phyloP scores from a whole-genome alignment of 106 monocot species.

The Phalaenopsis equestris region DNA sequence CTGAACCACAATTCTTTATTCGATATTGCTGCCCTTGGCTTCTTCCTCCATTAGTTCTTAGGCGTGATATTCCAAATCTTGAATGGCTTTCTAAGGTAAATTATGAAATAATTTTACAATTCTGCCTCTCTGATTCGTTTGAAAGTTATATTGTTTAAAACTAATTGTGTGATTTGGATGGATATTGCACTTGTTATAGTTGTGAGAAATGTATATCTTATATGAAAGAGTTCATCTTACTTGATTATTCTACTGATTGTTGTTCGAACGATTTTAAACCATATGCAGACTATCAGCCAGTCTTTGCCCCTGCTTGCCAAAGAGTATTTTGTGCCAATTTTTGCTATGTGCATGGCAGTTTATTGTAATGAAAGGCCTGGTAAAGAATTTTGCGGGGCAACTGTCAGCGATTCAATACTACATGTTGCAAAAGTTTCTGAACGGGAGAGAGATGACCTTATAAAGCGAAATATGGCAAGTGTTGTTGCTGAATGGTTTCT shows the following conservation, averaged over 20 bases:
- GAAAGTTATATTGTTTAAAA: neutral
- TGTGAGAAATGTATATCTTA: neutral
- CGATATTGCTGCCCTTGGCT: constrained; percentile 66
- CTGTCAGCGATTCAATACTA: constrained; percentile 44
- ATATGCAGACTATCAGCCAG: constrained; percentile 44
- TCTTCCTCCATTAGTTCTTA: constrained; percentile 51
- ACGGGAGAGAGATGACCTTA: constrained; percentile 74
- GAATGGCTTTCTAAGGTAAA: constrained; percentile 63
- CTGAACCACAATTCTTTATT: constrained; percentile 42
- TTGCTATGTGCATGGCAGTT: constrained; percentile 59
- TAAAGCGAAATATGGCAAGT: constrained; percentile 77
- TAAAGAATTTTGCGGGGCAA: constrained; percentile 33
- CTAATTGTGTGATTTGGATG: neutral
- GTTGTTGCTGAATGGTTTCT: neutral
- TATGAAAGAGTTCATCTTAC: neutral
- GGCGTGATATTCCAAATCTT: constrained; percentile 35
- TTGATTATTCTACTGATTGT: neutral
- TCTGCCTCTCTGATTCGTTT: neutral
- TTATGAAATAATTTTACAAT: neutral
- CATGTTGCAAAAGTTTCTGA: constrained; percentile 74
- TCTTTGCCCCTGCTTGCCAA: constrained; percentile 53
- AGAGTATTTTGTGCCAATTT: constrained; percentile 76
- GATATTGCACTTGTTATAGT: neutral
- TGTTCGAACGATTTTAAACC: neutral
- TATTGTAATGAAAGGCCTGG: constrained; percentile 39